phyloP scores from a whole-genome alignment of 2,329 filamentous ascomycete genomes.

The Sporothrix humicola region DNA sequence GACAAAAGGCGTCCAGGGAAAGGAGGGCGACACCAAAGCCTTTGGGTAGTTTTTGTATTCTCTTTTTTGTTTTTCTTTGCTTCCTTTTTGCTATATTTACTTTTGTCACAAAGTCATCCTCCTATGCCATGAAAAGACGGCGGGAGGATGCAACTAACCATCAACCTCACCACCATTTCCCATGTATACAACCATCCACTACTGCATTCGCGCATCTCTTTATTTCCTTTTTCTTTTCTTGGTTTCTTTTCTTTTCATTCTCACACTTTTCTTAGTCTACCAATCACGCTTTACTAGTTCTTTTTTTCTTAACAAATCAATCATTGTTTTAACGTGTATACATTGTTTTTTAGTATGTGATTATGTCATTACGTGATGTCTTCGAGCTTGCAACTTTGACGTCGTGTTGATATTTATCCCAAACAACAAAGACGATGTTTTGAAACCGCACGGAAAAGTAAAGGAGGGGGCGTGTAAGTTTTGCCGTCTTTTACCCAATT shows the following conservation, averaged over 20 bases:
- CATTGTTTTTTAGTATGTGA: too few species aligned
- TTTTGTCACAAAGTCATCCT: constrained; percentile 1
- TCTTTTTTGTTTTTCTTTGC: constrained; percentile 18
- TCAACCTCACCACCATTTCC: background rate
- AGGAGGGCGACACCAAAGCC: constrained; percentile 25
- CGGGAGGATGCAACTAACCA: background rate
- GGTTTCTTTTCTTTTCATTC: constrained; percentile 25
- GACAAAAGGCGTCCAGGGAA: constrained; percentile 29
- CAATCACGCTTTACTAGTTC: constrained; percentile 18
- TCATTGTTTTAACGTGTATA: too few species aligned
- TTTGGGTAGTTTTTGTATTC: constrained; percentile 25
- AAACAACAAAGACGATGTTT: constrained; percentile 14
- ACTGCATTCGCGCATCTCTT: constrained; percentile 19
- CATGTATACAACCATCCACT: constrained; percentile 10
- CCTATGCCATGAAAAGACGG: background rate
- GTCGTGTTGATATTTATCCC: background rate
- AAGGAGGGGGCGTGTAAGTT: constrained; percentile 10
- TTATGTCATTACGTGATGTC: too few species aligned
- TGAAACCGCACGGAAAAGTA: constrained; percentile 1
- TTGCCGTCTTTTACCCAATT: constrained; percentile 22
- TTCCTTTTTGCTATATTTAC: background rate
- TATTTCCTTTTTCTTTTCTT: constrained; percentile 18
- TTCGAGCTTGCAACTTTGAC: background rate
- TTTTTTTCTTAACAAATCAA: background rate
- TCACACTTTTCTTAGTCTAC: constrained; percentile 7